Conservation (phyloP, 371 early-diverging fungal genomes). For the Syncephalis fuscata region DNA sequence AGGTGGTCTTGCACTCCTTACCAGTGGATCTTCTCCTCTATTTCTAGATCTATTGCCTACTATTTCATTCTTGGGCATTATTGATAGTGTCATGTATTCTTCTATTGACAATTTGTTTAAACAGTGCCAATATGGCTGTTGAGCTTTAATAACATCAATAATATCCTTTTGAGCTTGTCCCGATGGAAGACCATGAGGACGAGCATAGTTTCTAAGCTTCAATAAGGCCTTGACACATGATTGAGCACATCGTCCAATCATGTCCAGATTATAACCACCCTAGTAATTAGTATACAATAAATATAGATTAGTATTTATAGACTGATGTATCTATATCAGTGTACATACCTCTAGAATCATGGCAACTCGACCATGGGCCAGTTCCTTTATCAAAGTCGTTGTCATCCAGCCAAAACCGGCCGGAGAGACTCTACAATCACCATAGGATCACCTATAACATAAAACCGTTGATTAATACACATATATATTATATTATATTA, state of each 20-base stretch:
- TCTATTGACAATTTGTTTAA: too few relatives aligned
- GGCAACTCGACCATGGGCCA: conserved; percentile 58
- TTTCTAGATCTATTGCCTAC: too few relatives aligned
- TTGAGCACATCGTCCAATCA: conserved; percentile 51
- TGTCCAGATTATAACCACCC: conserved; percentile 71
- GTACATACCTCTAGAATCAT: conserved; percentile 44
- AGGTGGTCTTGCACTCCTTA: too few relatives aligned
- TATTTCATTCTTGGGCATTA: too few relatives aligned
- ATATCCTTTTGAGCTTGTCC: too few relatives aligned
- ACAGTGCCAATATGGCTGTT: too few relatives aligned
- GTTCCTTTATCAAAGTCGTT: conserved; percentile 33
- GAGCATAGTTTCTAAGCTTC: too few relatives aligned
- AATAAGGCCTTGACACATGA: conserved; percentile 60
- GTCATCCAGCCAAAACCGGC: conserved; percentile 78
- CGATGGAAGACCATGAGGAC: too few relatives aligned
- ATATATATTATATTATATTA: neutral
- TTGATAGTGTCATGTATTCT: too few relatives aligned
- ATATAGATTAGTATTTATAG: neutral
- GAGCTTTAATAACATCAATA: too few relatives aligned
- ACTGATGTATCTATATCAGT: neutral
- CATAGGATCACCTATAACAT: conserved; percentile 63
- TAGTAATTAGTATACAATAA: neutral
- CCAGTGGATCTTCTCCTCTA: too few relatives aligned
- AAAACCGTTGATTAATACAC: too few relatives aligned
- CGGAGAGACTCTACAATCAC: conserved; percentile 68